Evolutionary conservation across 306 rosid genomes (phyloP).

Genomic region (Rosa chinensis): DNA sequence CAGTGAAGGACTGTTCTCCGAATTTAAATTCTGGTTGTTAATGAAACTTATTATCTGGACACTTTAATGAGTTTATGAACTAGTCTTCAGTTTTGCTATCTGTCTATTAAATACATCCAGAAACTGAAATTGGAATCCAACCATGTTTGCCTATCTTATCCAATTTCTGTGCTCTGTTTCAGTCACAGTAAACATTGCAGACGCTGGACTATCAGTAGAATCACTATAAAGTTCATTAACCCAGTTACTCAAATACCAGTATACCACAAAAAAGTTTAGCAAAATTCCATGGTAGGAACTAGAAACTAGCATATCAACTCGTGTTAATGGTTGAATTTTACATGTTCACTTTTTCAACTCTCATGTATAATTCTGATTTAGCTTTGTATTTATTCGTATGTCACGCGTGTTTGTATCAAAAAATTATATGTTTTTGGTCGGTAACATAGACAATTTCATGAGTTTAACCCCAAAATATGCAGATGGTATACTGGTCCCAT

Average conservation of each 20-base stretch:
- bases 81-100: neutral
- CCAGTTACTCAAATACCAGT: neutral
- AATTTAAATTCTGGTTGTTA: neutral
- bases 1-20: neutral
- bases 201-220: neutral
- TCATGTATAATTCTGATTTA: neutral
- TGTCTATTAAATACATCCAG: neutral
- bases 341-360: neutral
- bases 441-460: neutral
- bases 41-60: neutral
- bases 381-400: neutral
- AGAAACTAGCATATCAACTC: neutral
- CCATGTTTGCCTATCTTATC: neutral
- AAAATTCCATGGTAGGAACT: neutral
- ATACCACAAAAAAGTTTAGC: neutral
- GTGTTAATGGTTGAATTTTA: neutral
- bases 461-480: neutral
- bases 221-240: neutral
- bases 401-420: neutral
- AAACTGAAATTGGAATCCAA: neutral
- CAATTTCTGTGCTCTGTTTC: neutral
- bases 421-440: neutral
- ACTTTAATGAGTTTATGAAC: neutral
- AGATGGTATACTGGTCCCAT: conserved; percentile 40
- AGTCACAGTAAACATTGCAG: neutral